Percentiles rank a stretch among this genome's conserved stretches.
Evolutionary conservation across 139 green algal genomes (phyloP).

Genomic region (Volvox africanus): DNA sequence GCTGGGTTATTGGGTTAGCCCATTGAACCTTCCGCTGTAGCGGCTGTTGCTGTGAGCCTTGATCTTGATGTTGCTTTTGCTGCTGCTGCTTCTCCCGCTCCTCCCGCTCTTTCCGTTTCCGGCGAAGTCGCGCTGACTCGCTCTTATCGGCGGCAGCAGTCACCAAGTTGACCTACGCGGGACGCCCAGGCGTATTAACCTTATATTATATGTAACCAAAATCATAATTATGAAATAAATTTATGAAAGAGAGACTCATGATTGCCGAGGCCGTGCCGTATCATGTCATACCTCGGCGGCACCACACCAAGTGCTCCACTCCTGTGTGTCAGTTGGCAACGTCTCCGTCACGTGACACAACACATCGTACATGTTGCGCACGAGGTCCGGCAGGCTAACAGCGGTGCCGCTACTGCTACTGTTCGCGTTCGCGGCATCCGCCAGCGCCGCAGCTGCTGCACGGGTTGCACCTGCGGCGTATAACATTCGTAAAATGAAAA

Average conservation of each 20-base stretch:
- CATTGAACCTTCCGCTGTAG: constrained; percentile 53
- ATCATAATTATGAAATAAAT: no score
- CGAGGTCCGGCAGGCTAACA: constrained; percentile 40
- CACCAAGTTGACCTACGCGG: constrained; percentile 58
- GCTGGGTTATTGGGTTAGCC: constrained; percentile 69
- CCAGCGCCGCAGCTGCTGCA: background rate
- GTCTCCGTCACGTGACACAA: constrained; percentile 41
- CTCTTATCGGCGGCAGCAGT: constrained; percentile 51
- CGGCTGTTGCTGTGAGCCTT: background rate
- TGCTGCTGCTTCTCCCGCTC: constrained; percentile 41
- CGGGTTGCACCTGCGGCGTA: background rate
- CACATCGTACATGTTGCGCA: constrained; percentile 60
- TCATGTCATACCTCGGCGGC: constrained; percentile 62
- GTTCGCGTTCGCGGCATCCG: background rate
- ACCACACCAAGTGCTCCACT: constrained; percentile 78
- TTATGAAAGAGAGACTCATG: no score
- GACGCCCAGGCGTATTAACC: no score
- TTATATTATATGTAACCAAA: no score
- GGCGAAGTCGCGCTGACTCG: constrained; percentile 67
- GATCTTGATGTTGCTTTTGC: background rate
- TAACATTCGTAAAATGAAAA: no score
- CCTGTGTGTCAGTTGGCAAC: constrained; percentile 16
- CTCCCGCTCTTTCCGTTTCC: constrained; percentile 71
- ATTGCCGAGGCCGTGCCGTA: no score
- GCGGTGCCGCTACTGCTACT: background rate